A percentile compares a stretch with the other conserved stretches of the same genome.
Conservation (phyloP, 2,329 filamentous ascomycete genomes). For the Trichoderma sp. region DNA sequence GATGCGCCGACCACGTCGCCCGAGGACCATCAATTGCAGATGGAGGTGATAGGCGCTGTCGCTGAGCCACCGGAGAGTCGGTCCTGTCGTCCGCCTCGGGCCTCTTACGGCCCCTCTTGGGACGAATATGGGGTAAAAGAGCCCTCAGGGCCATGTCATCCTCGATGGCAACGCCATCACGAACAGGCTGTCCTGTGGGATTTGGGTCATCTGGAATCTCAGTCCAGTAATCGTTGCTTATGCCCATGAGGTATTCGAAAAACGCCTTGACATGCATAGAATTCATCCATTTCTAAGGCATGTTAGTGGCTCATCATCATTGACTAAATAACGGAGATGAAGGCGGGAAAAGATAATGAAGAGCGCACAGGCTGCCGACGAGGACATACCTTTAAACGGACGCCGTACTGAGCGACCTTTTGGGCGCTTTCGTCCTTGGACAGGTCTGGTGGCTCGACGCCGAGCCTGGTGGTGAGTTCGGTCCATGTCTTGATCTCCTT, state of each 20-base stretch:
- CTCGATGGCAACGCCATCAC: slow-evolving; percentile 80
- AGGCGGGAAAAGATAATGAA: not conserved
- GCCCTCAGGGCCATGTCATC: slow-evolving; percentile 87
- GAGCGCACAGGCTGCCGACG: not conserved
- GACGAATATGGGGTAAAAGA: slow-evolving; percentile 72
- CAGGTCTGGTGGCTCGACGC: slow-evolving; percentile 78
- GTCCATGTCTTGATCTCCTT: slow-evolving; percentile 94
- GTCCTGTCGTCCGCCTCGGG: slow-evolving; percentile 58
- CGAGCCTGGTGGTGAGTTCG: slow-evolving; percentile 80
- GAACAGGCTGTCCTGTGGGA: slow-evolving; percentile 60
- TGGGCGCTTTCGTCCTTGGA: slow-evolving; percentile 86
- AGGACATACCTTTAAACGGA: slow-evolving; percentile 73
- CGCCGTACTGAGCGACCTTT: slow-evolving; percentile 92
- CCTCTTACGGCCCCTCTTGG: slow-evolving; percentile 60
- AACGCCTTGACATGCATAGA: slow-evolving; percentile 95
- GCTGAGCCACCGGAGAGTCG: slow-evolving; percentile 52
- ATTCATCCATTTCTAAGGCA: slow-evolving; percentile 83
- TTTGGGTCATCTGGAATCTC: slow-evolving; percentile 66
- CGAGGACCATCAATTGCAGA: slow-evolving; percentile 41
- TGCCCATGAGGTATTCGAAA: slow-evolving; percentile 82
- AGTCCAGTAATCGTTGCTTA: slow-evolving; percentile 75
- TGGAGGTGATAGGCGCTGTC: slow-evolving; percentile 58
- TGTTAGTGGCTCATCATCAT: not conserved
- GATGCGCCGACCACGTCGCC: slow-evolving; percentile 45
- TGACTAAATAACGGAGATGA: not conserved